Conservation (phyloP, 345 rosid genomes). For the Zanthoxylum bungeanum region DNA sequence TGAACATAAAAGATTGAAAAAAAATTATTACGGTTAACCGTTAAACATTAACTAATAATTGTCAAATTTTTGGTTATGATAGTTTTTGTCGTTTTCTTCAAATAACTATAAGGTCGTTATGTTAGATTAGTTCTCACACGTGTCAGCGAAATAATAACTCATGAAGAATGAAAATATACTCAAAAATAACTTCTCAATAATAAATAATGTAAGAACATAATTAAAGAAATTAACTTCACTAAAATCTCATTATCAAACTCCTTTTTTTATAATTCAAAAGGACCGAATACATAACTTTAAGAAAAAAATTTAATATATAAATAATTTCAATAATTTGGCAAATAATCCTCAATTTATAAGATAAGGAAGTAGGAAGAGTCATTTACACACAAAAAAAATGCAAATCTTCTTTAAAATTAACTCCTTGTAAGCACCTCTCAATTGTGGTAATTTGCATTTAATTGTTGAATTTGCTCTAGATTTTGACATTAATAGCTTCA, state of each 20-base stretch:
- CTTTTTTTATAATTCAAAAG: no score
- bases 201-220: neutral
- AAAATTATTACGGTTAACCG: neutral
- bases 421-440: slow-evolving; percentile 13
- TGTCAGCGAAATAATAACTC: no score
- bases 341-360: slow-evolving; percentile 11
- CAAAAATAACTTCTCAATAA: neutral
- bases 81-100: neutral
- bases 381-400: slow-evolving; percentile 16
- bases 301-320: no score
- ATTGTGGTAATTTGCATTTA: slow-evolving; percentile 25
- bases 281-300: neutral
- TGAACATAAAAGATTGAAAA: neutral
- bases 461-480: slow-evolving; percentile 24
- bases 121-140: neutral
- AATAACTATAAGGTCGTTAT: neutral
- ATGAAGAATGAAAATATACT: neutral
- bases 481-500: slow-evolving; percentile 21
- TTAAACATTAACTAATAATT: neutral
- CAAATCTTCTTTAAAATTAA: slow-evolving; percentile 21
- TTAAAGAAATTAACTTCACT: neutral
- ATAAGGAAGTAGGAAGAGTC: neutral
- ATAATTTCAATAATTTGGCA: neutral
- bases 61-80: no score
- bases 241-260: neutral